A percentile compares a stretch with the other conserved stretches of the same genome.
These are phyloP conservation scores for Coriolopsis trogii DNA, from an alignment of 1,284 basidiomycete genomes.

Conservation along the genomic window DNA sequence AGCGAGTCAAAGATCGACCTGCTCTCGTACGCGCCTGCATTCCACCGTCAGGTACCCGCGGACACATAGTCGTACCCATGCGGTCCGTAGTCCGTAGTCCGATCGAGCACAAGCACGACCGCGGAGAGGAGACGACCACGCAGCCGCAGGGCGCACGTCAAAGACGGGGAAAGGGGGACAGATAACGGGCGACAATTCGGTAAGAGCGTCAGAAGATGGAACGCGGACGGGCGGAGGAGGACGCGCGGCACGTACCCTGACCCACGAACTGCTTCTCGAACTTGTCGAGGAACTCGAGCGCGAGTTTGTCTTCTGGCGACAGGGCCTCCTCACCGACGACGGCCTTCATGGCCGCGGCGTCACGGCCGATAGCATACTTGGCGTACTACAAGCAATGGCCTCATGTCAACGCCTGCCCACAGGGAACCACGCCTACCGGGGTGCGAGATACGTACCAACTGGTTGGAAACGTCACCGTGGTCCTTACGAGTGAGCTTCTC, in stretches of 20 bases:
- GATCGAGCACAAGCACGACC: too few species aligned
- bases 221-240: constrained; percentile 6
- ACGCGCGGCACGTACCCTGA: constrained; percentile 62
- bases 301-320: constrained; percentile 91
- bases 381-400: constrained; percentile 66
- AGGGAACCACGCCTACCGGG: background rate
- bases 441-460: constrained; percentile 65
- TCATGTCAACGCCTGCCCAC: constrained; percentile 14
- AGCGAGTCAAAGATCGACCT: constrained; percentile 97
- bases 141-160: too few species aligned
- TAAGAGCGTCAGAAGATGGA: constrained; percentile 6
- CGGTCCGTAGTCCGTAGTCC: too few species aligned
- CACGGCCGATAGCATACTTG: constrained; percentile 96
- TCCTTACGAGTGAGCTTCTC: constrained; percentile 97
- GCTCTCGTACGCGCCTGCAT: constrained; percentile 88
- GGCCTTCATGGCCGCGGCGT: constrained; percentile 99
- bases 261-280: constrained; percentile 96
- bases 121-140: too few species aligned
- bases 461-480: constrained; percentile 98
- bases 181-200: constrained; percentile 10
- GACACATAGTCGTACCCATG: too few species aligned
- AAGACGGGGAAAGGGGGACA: background rate
- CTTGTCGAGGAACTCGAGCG: constrained; percentile 91
- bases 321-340: constrained; percentile 99
- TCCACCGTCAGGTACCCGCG: background rate